A percentile compares a stretch with the other conserved stretches of the same genome.
These are phyloP conservation scores for Dalechampia spathulata DNA, from an alignment of 441 rosid genomes.

Conservation along the genomic window DNA sequence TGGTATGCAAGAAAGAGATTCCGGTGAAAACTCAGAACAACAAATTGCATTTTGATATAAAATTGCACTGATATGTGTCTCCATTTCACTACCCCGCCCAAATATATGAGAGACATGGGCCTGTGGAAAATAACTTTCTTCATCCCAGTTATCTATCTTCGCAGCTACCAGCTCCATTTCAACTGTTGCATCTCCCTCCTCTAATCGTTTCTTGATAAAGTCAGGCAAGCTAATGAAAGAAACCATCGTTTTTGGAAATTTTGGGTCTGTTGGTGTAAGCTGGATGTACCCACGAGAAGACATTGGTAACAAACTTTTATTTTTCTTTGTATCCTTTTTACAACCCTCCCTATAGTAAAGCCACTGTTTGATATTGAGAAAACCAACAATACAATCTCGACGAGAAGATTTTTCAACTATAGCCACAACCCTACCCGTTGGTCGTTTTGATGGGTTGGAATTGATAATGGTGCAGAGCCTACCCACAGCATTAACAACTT, in stretches of 20 bases:
- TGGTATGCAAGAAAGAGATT: conserved; percentile 63
- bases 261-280: conserved; percentile 60
- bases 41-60: conserved; percentile 58
- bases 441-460: conserved; percentile 62
- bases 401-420: conserved; percentile 55
- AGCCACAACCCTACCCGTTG: conserved; percentile 79
- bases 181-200: conserved; percentile 49
- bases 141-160: conserved; percentile 55
- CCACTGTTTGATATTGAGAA: conserved; percentile 70
- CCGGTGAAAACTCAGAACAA: conserved; percentile 56
- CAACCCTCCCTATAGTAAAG: conserved; percentile 30
- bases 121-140: conserved; percentile 54
- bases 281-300: conserved; percentile 43
- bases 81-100: conserved; percentile 71
- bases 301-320: conserved; percentile 23
- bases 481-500: conserved; percentile 34
- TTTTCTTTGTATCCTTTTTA: conserved; percentile 35
- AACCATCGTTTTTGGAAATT: conserved; percentile 64
- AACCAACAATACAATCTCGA: conserved; percentile 65
- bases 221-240: conserved; percentile 46
- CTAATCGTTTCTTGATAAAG: conserved; percentile 57
- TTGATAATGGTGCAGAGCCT: conserved; percentile 46
- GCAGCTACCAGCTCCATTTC: conserved; percentile 80
- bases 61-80: conserved; percentile 63
- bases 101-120: conserved; percentile 49